Base-by-base conservation (phyloP, 805 yeast genomes). In the Metschnikowia picachoensis region DNA sequence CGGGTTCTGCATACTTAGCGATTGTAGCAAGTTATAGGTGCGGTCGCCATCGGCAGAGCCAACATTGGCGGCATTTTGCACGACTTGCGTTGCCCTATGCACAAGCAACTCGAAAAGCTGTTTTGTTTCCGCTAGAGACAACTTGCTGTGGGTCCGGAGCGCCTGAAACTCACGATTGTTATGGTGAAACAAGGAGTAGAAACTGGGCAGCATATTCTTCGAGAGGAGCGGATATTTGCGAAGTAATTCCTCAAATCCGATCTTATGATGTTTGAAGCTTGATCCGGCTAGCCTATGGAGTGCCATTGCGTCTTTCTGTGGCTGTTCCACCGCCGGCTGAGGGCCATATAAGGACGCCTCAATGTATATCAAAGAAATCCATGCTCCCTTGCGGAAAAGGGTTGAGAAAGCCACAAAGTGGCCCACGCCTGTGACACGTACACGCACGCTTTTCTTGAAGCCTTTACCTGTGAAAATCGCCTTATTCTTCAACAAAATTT, bases 381-480 rank as follows among this genome's bases (percentile, higher is more conserved):
- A 64, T 37, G 78, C 66, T 0, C 83, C 83, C 40, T 73, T 73
- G 8, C 82, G 79, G 37, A 84, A 72, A 61, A 82, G 83, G 37
- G 77, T 78, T 45, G 81, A 76, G 57, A 82, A 83, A 14, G 79
- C 76, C 11, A 67, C 62, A 53, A 83, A 72, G 33, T 82, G 70
- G 31, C 70, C 75, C 31, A 77, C 71, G 5, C 67, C 60, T 2
- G 68, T 29, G 8, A 87, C 76, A 43, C 62, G 67, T 15, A 77
- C 61, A 36, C 69, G 65, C 36, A 75, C 61, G 36, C 77, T 69
- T 39, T 60, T 60, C 50, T 68, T 74, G 65, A 79, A 85, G 0
- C 88, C 89, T 49, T 74, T 78, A 0, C 80, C 79, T 0, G 87
- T 76, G 50, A 74, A 68, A 0, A 87, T 56, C 39, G 62, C 53